Evolutionary conservation across 2,329 filamentous ascomycete genomes (phyloP), one percentile per base, ranked within the genome.

Genomic region (Penicillium sp.): DNA sequence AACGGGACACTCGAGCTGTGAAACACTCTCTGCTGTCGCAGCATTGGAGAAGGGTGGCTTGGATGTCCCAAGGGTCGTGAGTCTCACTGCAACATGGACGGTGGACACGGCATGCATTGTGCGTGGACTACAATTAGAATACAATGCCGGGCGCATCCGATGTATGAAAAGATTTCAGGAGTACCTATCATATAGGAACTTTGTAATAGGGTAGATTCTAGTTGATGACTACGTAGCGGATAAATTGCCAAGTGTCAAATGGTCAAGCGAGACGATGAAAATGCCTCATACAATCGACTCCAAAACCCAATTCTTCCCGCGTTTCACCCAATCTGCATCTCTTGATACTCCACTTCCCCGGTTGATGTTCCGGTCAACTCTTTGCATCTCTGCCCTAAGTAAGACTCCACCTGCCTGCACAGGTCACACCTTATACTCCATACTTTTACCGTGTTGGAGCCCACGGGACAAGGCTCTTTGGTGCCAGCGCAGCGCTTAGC

Each of bases 401-500:
- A 6, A 14, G 27, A 16, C 41, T 42, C 44, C 44, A 41, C 48
- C 40, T 42, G 44, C 49, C 40, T 42, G 44, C 49, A 51, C 48
- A 50, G 51, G 50, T 52, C 49, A 50, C 51, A 52, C 46, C 51
- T 52, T 54, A 54, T 52, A 49, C 34, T 31, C 3, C 11, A 10
- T 18, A 6, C 32, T 11, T 27, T 1, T 27, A 4, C 24, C 6
- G 24, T 9, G 24, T 9, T 26, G 11, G 13, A 34, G 9, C 31
- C 14, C 8, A 34, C 31, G 3, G 16, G 5, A 34, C 14, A 20
- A 20, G 39, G 39, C 8, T 26, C 24, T 48, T 37, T 49, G 40
- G 51, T 51, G 51, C 51, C 51, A 51, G 37, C 43, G 29, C 42
- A 49, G 44, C 40, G 41, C 46, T 38, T 20, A 4, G 9, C 2